Conservation (phyloP, 805 yeast species). For the Henningerozyma blattae region DNA sequence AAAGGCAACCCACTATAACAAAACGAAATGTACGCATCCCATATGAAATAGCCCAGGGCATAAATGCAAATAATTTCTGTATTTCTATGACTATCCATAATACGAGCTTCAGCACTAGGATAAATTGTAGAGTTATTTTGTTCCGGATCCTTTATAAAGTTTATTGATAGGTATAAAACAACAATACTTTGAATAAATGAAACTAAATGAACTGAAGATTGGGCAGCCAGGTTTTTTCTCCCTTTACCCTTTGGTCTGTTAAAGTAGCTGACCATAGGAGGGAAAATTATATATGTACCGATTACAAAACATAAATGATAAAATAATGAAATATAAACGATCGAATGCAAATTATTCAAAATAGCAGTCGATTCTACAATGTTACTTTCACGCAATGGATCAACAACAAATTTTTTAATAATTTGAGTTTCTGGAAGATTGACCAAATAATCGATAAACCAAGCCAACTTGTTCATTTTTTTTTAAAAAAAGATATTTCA, state of each 20-base stretch:
- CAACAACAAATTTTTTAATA: constrained; percentile 7
- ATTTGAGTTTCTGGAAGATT: constrained; percentile 11
- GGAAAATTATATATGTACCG: constrained; percentile 19
- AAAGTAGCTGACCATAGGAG: constrained; percentile 9
- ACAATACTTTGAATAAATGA: constrained; percentile 72
- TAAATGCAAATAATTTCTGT: constrained; percentile 21
- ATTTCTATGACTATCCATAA: constrained; percentile 15
- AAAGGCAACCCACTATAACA: constrained; percentile 48
- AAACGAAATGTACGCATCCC: constrained; percentile 68
- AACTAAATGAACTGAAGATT: constrained; percentile 48
- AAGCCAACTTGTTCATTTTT: background rate
- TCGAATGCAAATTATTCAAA: constrained; percentile 18
- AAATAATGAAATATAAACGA: constrained; percentile 18
- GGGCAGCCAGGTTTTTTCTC: constrained; percentile 12
- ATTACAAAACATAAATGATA: constrained; percentile 21
- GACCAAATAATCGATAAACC: constrained; percentile 7
- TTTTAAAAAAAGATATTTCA: no score
- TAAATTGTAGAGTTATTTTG: constrained; percentile 5
- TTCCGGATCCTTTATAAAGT: constrained; percentile 6
- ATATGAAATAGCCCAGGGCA: constrained; percentile 69
- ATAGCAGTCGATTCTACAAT: constrained; percentile 13
- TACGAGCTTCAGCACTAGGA: constrained; percentile 13
- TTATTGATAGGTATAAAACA: constrained; percentile 36
- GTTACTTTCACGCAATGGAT: constrained; percentile 6
- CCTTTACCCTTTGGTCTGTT: constrained; percentile 2